These are phyloP conservation scores for Rhodofomes roseus DNA, from an alignment of 1,284 basidiomycete species.

Conservation along the genomic window DNA sequence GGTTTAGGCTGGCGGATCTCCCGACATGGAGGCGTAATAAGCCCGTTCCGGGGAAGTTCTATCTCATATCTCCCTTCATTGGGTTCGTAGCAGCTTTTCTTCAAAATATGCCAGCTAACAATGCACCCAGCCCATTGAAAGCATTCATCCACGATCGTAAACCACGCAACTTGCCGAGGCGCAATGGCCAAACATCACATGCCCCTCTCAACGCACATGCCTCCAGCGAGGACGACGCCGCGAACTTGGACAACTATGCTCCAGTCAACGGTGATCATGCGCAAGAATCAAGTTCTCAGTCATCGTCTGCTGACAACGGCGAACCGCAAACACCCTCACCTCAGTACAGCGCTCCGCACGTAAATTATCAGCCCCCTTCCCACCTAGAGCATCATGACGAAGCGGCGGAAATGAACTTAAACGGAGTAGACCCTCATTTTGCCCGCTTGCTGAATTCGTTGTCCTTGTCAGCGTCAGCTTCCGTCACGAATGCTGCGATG, in stretches of 20 bases:
- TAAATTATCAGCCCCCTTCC: constrained; percentile 19
- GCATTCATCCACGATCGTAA: constrained; percentile 45
- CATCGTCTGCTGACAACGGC: constrained; percentile 55
- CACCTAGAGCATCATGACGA: not conserved
- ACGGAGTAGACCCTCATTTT: constrained; percentile 61
- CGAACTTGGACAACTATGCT: constrained; percentile 6
- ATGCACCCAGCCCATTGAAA: constrained; percentile 52
- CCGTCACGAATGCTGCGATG: constrained; percentile 10
- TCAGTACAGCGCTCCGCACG: constrained; percentile 41
- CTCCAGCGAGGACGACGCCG: constrained; percentile 24
- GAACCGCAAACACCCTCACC: constrained; percentile 65
- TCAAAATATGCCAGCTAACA: not conserved
- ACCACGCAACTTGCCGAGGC: constrained; percentile 33
- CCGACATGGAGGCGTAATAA: constrained; percentile 92
- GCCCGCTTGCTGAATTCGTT: constrained; percentile 62
- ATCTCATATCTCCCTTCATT: constrained; percentile 95
- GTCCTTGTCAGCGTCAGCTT: constrained; percentile 51
- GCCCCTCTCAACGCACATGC: constrained; percentile 14
- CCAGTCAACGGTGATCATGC: constrained; percentile 25
- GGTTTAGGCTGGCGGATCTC: constrained; percentile 89
- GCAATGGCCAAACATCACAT: constrained; percentile 18
- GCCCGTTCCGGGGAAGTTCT: constrained; percentile 79
- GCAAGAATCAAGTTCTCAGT: constrained; percentile 65
- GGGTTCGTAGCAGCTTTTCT: constrained; percentile 48
- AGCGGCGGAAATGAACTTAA: constrained; percentile 13